Percentiles rank a stretch among this genome's conserved stretches.
Evolutionary conservation across 2,329 filamentous ascomycete species (phyloP).

Genomic region (Trichoderma guizhouense): DNA sequence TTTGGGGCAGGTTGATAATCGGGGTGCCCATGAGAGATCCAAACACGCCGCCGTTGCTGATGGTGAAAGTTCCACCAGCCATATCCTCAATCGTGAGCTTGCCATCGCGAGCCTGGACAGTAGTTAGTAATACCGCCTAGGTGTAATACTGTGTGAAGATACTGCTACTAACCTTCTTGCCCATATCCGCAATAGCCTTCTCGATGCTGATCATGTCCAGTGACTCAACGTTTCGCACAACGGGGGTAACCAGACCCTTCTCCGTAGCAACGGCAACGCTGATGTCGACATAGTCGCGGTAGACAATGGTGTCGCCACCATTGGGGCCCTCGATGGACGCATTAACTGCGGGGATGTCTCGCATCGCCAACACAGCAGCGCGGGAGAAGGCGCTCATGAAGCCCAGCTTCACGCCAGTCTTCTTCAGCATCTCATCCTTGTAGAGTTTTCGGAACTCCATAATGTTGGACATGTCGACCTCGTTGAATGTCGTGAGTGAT

Average conservation of each 20-base stretch:
- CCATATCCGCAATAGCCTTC: conserved; percentile 84
- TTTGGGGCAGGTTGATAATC: conserved; percentile 96
- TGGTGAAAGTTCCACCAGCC: conserved; percentile 97
- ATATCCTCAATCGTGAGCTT: conserved; percentile 99
- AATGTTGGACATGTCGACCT: conserved; percentile 96
- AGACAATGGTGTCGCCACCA: conserved; percentile 95
- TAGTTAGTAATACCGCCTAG: background rate
- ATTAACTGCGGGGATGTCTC: conserved; percentile 90
- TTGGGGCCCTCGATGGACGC: conserved; percentile 95
- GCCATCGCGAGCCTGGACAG: conserved; percentile 74
- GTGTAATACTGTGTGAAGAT: background rate
- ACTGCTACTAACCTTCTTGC: conserved; percentile 73
- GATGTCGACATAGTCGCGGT: conserved; percentile 96
- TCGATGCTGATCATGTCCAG: conserved; percentile 89
- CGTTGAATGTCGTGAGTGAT: conserved; percentile 96
- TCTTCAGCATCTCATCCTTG: conserved; percentile 95
- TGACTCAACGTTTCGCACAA: conserved; percentile 87
- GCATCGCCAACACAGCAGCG: conserved; percentile 87
- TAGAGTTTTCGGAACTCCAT: conserved; percentile 98
- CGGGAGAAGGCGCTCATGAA: conserved; percentile 98
- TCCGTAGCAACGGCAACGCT: conserved; percentile 96
- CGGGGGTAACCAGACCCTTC: conserved; percentile 94
- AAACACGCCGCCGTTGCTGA: conserved; percentile 96
- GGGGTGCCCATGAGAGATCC: conserved; percentile 96
- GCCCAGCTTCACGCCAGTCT: conserved; percentile 95